Conservation (phyloP, 2,329 filamentous ascomycete species). For the Elsinoe arachidis region DNA sequence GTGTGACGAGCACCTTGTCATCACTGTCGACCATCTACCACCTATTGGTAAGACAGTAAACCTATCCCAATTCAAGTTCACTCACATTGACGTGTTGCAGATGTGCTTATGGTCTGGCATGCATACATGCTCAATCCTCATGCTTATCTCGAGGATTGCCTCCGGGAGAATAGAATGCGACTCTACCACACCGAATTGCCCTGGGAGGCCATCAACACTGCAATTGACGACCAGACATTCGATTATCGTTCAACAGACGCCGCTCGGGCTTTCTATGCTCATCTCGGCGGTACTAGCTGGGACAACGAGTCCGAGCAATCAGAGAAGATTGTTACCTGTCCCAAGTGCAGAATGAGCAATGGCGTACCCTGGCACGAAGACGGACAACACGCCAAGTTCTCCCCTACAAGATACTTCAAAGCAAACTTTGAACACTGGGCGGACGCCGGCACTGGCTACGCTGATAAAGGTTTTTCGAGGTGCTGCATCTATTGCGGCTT, state of each 20-base stretch:
- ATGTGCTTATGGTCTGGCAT: constrained; percentile 74
- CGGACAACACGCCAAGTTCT: constrained; percentile 34
- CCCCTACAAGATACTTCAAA: constrained; percentile 10
- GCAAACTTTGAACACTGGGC: constrained; percentile 29
- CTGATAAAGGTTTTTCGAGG: constrained; percentile 47
- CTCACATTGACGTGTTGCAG: constrained; percentile 29
- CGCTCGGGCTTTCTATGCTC: constrained; percentile 41
- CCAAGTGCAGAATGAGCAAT: constrained; percentile 37
- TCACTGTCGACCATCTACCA: constrained; percentile 40
- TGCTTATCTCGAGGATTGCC: constrained; percentile 63
- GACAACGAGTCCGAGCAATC: constrained; percentile 47
- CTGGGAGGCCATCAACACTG: constrained; percentile 51
- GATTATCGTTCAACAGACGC: constrained; percentile 43
- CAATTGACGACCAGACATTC: constrained; percentile 51
- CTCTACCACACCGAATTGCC: constrained; percentile 58
- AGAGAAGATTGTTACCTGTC: constrained; percentile 47
- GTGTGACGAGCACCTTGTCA: constrained; percentile 17
- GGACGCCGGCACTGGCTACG: constrained; percentile 47
- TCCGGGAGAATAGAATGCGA: constrained; percentile 48
- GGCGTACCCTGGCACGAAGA: constrained; percentile 47
- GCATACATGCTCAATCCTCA: constrained; percentile 69
- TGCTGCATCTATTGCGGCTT: constrained; percentile 46
- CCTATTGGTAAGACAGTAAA: constrained; percentile 46
- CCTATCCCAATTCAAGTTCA: not conserved
- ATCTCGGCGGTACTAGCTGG: constrained; percentile 47